Base-by-base conservation (phyloP, 2,329 filamentous ascomycete species). In the Alternaria consortialis region DNA sequence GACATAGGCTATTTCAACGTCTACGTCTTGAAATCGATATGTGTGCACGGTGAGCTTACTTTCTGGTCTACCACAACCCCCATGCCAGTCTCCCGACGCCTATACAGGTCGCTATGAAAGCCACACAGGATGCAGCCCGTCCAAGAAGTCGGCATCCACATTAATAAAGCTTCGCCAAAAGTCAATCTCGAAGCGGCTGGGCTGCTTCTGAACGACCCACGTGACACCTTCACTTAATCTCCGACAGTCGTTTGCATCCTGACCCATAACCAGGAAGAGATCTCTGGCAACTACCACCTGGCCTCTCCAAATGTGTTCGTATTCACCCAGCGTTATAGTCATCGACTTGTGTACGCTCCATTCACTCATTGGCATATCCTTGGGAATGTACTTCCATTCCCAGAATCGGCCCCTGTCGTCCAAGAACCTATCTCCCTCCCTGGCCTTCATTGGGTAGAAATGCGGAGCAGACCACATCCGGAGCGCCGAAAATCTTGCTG, bases 141-240 rank as follows among this genome's bases (percentile, higher is more conserved):
- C 79, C 70, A 84, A 64, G 65, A 85, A 84, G 23, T 63, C 69
- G 31, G 80, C 40, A 62, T 82, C 80, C 0, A 85, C 81, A 68
- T 83, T 81, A 7, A 84, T 72, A 73, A 84, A 84, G 62, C 82
- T 85, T 72, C 80, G 81, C 82, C 82, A 84, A 44, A 84, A 77
- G 72, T 86, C 83, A 40, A 85, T 74, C 77, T 86, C 84, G 59
- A 80, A 65, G 56, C 81, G 74, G 83, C 83, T 82, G 7, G 37
- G 37, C 66, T 78, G 77, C 7, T 80, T 84, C 73, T 83, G 81
- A 17, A 85, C 69, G n/a, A 77, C 77, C 74, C 80, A 85, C 20
- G 79, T 79, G 0, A 79, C 79, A 0, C 77, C 80, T 17, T 75
- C 77, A 4, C 73, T 78, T 59, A 81, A 71, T 57, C 73, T 73